A percentile compares a stretch with the other conserved stretches of the same genome.
Conservation (phyloP, 169 alveolate genomes). For the Perkinsus marinus region DNA sequence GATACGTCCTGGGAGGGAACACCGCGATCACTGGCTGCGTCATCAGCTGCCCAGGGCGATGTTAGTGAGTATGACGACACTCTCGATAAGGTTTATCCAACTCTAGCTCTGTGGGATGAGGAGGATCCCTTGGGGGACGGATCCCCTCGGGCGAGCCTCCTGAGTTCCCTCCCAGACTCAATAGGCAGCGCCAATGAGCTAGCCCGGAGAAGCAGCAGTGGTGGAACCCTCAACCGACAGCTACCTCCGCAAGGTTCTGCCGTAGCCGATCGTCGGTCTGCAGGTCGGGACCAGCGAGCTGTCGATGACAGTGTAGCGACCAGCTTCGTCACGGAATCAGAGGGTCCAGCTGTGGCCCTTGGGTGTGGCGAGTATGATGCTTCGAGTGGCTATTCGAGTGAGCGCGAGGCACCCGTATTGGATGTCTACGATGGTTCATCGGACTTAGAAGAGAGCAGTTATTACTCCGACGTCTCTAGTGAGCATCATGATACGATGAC, state of each 20-base stretch:
- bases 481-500: not conserved
- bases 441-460: not conserved
- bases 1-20: too few species aligned
- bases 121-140: not conserved
- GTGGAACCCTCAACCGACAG: not conserved
- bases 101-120: not conserved
- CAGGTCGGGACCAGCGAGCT: not conserved
- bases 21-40: too few species aligned
- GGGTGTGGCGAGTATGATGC: not conserved
- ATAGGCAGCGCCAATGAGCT: not conserved
- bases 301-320: not conserved
- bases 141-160: not conserved
- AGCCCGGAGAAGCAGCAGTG: not conserved
- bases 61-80: not conserved
- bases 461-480: not conserved
- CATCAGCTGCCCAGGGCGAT: too few species aligned
- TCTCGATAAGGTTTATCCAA: not conserved
- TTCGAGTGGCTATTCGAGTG: not conserved
- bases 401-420: not conserved
- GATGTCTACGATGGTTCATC: not conserved
- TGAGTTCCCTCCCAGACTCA: not conserved
- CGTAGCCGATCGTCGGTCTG: not conserved
- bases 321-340: not conserved
- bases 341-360: not conserved
- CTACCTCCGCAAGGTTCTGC: not conserved